Evolutionary conservation across 2,329 filamentous ascomycete genomes (phyloP), one percentile per base, ranked within the genome.

Genomic region (Paracorniculantispora psalliotae): DNA sequence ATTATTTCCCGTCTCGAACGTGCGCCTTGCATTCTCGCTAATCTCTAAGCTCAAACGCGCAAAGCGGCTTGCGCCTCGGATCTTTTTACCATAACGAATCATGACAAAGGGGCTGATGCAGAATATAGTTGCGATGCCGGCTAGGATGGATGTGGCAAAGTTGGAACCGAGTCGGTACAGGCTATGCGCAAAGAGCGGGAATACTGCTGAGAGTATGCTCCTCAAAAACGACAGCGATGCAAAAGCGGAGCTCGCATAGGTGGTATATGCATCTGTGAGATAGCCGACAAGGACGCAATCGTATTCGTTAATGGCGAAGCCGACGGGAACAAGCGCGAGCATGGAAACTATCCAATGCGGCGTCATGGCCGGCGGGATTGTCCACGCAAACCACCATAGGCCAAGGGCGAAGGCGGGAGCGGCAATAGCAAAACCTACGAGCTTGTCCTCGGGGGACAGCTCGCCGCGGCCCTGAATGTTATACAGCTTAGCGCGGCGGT

Each of bases 221-320:
- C 46, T 49, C 46, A 49, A 49, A 49, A 49, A 49, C 46, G 46
- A 49, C 26, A 49, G 46, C 46, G 46, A 49, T 49, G 46, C 46
- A 49, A 49, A 49, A 49, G 46, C 46, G 12, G 46, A 49, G 46
- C 46, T 49, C n/a, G 46, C 46, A 33, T 49, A 49, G 46, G 46
- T 49, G 46, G 46, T 49, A 23, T 49, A 49, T 49, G 46, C 46
- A 33, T 49, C 46, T 33, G 46, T 49, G 10, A 49, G 46, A 49
- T 49, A 49, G 26, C 46, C 46, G 26, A 49, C 46, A 49, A 49
- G 43, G 21, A 63, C 61, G 28, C 60, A 57, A 46, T 61, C 57
- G 41, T 79, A 72, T 59, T 81, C 79, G 17, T 79, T 79, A 25
- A 76, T 63, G 0, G 76, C 75, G 64, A 77, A 81, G 0, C 79